Evolutionary conservation across 441 rosid genomes (phyloP), one percentile per base, ranked within the genome.

Genomic region (Euphorbia celastroides): DNA sequence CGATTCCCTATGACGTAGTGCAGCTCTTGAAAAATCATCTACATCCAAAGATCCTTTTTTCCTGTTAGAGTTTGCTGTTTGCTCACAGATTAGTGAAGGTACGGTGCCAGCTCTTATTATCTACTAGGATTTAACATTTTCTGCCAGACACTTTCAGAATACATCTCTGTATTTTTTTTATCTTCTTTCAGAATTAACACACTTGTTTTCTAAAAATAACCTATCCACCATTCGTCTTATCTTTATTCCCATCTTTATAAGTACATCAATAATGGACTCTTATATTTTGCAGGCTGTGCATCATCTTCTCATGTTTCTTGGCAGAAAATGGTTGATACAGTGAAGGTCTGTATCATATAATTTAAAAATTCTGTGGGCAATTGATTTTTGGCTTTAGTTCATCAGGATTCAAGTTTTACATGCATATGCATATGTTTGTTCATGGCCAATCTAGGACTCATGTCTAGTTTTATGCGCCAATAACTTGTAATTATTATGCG

Each of bases 281-380:
- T 70, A 34, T 55, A 50, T 42, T 51, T 69, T 73, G 73, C 81
- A 88, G 93, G 72, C 30, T 38, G 57, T 61, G 28, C 41, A 5
- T 64, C 74, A 28, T 71, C 82, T 64, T 70, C 80, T 38, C 34
- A 71, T 68, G 56, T 56, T 69, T 78, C 82, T 64, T 84, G 89
- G 87, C 82, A 77, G 71, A 79, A 65, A 70, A 86, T 83, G 88
- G 89, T 80, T 69, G 86, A 84, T 71, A 73, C 68, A 44, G 88
- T 84, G 70, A 84, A 86, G 94, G 95, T 86, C 60, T 69, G 62
- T 61, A 13, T 57, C 59, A 17, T 31, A 36, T n/a, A n/a, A n/a
- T n/a, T n/a, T n/a, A 68, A 55, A 64, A 65, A 30, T 44, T 41
- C 38, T 44, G 9, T 34, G 13, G 51, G 31, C 48, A 3, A 25